These are phyloP conservation scores for Rhodotorula kratochvilovae DNA, from an alignment of 768 basidiomycete genomes.

Conservation along the genomic window DNA sequence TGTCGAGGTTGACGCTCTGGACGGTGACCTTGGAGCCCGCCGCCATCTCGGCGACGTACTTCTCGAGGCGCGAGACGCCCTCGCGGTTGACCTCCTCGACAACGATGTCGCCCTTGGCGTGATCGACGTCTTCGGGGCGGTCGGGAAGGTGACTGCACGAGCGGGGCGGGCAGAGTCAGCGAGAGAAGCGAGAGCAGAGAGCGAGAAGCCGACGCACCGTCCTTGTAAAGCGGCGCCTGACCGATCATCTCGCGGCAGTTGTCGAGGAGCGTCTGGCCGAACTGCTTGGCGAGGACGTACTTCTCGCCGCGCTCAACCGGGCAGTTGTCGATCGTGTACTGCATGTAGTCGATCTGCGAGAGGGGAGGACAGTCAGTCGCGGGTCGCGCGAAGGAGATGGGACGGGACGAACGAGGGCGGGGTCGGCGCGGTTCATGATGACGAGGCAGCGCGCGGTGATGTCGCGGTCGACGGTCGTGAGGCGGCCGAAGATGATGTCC, in stretches of 20 bases:
- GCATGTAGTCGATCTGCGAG: slow-evolving; percentile 72
- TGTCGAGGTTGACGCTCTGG: slow-evolving; percentile 74
- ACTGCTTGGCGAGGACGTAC: slow-evolving; percentile 92
- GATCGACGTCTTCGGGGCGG: slow-evolving; percentile 91
- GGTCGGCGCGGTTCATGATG: slow-evolving; percentile 95
- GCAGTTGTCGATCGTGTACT: slow-evolving; percentile 82
- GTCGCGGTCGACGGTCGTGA: slow-evolving; percentile 90
- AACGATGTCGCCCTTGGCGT: slow-evolving; percentile 87
- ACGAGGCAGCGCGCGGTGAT: slow-evolving; percentile 92
- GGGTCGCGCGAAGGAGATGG: background rate
- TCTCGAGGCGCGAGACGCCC: slow-evolving; percentile 93
- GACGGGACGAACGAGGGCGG: slow-evolving; percentile 58
- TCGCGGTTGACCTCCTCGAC: slow-evolving; percentile 93
- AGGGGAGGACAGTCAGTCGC: background rate
- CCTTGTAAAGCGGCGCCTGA: slow-evolving; percentile 86
- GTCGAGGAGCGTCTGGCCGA: slow-evolving; percentile 89
- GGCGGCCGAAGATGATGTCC: slow-evolving; percentile 92
- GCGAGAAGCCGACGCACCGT: slow-evolving; percentile 56
- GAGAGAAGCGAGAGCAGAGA: slow-evolving; percentile 44
- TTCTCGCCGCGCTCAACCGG: slow-evolving; percentile 71
- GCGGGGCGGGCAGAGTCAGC: background rate
- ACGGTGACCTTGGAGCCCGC: slow-evolving; percentile 72
- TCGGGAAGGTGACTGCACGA: slow-evolving; percentile 79
- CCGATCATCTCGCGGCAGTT: slow-evolving; percentile 81
- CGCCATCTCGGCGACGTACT: slow-evolving; percentile 90